Evolutionary conservation across 2,329 filamentous ascomycete species (phyloP).

Genomic region (Penicillium sp.): DNA sequence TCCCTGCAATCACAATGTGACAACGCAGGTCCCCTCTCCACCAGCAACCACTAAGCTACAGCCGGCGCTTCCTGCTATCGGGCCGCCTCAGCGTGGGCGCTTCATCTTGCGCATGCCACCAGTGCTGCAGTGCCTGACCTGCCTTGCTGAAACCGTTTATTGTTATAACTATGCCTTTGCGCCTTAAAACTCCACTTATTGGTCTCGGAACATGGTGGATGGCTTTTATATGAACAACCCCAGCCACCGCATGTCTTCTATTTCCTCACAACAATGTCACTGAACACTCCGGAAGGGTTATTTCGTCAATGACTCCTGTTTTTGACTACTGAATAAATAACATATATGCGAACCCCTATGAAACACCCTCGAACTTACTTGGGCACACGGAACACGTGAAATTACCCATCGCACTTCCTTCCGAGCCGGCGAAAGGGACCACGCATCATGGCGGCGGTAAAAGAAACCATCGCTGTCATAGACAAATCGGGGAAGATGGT

Average conservation of each 20-base stretch:
- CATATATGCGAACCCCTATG: not conserved
- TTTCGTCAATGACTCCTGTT: not conserved
- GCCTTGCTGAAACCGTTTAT: not conserved
- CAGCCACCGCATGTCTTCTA: not conserved
- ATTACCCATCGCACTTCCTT: not conserved
- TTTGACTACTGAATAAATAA: not conserved
- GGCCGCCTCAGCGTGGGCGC: conserved; percentile 11
- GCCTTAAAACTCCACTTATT: not conserved
- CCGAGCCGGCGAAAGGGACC: not conserved
- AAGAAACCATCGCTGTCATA: conserved; percentile 81
- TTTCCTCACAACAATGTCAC: not conserved
- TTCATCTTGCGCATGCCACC: not conserved
- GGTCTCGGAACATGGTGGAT: not conserved
- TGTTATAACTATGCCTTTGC: not conserved
- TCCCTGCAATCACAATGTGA: conserved; percentile 21
- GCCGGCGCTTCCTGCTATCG: conserved; percentile 2
- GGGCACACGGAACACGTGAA: not conserved
- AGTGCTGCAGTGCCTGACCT: conserved; percentile 1
- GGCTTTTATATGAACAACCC: not conserved
- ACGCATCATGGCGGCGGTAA: conserved; percentile 22
- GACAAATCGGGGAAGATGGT: conserved; percentile 90
- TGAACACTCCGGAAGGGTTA: not conserved
- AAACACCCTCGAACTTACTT: not conserved
- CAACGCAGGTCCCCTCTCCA: conserved; percentile 20
- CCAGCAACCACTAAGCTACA: conserved; percentile 6